These are phyloP conservation scores for Calonectria naviculata DNA, from an alignment of 2,329 filamentous ascomycete species.

Conservation along the genomic window DNA sequence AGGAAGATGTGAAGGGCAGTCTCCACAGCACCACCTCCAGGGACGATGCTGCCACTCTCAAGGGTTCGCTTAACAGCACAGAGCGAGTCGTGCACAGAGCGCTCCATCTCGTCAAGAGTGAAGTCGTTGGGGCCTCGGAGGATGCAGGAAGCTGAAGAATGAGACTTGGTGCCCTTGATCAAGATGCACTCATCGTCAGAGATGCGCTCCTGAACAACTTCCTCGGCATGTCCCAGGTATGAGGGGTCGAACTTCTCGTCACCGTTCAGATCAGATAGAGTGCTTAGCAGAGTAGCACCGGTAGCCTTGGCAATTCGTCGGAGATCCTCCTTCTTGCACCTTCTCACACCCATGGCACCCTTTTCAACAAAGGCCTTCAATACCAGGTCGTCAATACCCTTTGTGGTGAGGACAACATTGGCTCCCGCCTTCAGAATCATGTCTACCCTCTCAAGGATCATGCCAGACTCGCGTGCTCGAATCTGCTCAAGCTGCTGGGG, in stretches of 20 bases:
- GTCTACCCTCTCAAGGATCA: conserved; percentile 93
- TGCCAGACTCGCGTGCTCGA: conserved; percentile 89
- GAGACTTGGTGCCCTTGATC: conserved; percentile 93
- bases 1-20: conserved; percentile 99
- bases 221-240: conserved; percentile 90
- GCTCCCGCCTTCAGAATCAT: conserved; percentile 98
- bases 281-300: conserved; percentile 91
- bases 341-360: conserved; percentile 93
- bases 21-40: conserved; percentile 95
- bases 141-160: conserved; percentile 95
- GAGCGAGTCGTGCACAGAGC: conserved; percentile 95
- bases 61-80: conserved; percentile 97
- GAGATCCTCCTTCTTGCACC: conserved; percentile 99
- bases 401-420: conserved; percentile 96
- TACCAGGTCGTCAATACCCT: conserved; percentile 97
- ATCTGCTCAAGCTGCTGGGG: conserved; percentile 98
- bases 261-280: conserved; percentile 94
- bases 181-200: conserved; percentile 99
- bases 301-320: conserved; percentile 96
- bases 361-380: conserved; percentile 95
- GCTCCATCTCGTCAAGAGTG: conserved; percentile 98
- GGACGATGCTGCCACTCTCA: conserved; percentile 96
- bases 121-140: conserved; percentile 96
- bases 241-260: conserved; percentile 96
- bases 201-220: conserved; percentile 98